A percentile compares a stretch with the other conserved stretches of the same genome.
These are phyloP conservation scores for Alternaria arbusti DNA, from an alignment of 2,329 filamentous ascomycete genomes.

Conservation along the genomic window DNA sequence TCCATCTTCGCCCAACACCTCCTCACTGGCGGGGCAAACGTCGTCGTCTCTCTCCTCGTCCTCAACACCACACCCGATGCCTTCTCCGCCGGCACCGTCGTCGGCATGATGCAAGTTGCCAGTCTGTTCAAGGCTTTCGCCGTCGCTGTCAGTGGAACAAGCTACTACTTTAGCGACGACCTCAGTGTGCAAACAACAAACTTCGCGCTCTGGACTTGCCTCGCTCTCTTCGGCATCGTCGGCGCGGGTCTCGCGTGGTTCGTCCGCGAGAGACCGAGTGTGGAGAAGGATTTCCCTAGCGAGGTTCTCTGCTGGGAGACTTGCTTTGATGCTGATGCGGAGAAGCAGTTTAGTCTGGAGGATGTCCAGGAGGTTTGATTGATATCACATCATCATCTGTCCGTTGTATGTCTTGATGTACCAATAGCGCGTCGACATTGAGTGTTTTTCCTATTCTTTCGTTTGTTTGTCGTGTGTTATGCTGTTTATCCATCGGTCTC, in stretches of 20 bases:
- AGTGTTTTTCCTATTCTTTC: background rate
- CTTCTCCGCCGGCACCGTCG: constrained; percentile 54
- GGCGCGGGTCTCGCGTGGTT: constrained; percentile 55
- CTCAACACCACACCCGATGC: constrained; percentile 57
- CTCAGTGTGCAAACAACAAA: constrained; percentile 53
- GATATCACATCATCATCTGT: background rate
- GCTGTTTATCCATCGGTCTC: background rate
- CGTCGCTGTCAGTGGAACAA: constrained; percentile 54
- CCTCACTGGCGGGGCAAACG: constrained; percentile 50
- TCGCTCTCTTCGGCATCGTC: constrained; percentile 49
- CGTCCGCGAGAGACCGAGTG: constrained; percentile 53
- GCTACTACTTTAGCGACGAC: constrained; percentile 54
- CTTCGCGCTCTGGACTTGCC: constrained; percentile 53
- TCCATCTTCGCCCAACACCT: constrained; percentile 53
- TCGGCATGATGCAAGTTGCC: constrained; percentile 57
- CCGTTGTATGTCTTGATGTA: constrained; percentile 8
- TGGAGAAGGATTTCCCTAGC: constrained; percentile 53
- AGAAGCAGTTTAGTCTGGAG: constrained; percentile 29
- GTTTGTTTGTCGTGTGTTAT: background rate
- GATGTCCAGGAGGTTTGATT: constrained; percentile 10
- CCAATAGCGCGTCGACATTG: constrained; percentile 4
- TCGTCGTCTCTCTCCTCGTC: constrained; percentile 55
- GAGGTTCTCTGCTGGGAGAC: constrained; percentile 55
- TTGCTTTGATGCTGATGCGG: constrained; percentile 53
- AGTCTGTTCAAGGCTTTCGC: constrained; percentile 56